These are phyloP conservation scores for Cordyceps militaris DNA, from an alignment of 2,329 filamentous ascomycete genomes.

Conservation along the genomic window DNA sequence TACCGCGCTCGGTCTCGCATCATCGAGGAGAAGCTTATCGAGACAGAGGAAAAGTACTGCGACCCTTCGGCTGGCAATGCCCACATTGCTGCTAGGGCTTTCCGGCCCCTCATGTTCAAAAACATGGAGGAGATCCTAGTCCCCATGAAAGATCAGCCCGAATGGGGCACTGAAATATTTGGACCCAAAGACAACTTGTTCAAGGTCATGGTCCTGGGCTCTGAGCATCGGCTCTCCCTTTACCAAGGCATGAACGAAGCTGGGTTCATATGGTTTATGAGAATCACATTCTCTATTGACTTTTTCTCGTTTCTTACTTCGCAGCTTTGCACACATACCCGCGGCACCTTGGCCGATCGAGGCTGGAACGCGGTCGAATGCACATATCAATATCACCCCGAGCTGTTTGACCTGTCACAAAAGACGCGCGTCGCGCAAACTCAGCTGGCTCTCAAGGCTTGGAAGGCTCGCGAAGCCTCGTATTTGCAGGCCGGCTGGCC, in stretches of 20 bases:
- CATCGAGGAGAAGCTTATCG: constrained; percentile 36
- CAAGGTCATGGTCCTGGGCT: constrained; percentile 42
- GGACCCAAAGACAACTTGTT: constrained; percentile 48
- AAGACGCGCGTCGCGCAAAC: constrained; percentile 40
- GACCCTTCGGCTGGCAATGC: constrained; percentile 45
- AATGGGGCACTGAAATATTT: constrained; percentile 43
- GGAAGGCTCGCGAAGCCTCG: constrained; percentile 42
- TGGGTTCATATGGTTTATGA: constrained; percentile 50
- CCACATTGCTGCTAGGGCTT: constrained; percentile 42
- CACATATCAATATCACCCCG: constrained; percentile 42
- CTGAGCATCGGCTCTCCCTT: constrained; percentile 40
- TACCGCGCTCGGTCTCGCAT: constrained; percentile 36
- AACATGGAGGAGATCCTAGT: constrained; percentile 43
- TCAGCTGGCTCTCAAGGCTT: constrained; percentile 43
- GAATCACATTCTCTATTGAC: constrained; percentile 48
- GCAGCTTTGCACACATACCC: constrained; percentile 43
- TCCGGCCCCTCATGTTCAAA: constrained; percentile 40
- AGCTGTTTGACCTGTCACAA: constrained; percentile 42
- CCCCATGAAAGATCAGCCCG: constrained; percentile 39
- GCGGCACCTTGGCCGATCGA: constrained; percentile 44
- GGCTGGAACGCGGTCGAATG: constrained; percentile 43
- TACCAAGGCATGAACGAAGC: constrained; percentile 36
- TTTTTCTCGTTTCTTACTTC: constrained; percentile 49
- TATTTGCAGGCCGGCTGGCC: constrained; percentile 30
- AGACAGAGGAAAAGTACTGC: constrained; percentile 42